Base-by-base conservation (phyloP, 257 asterid genomes). In the Cynanchum wilfordii region DNA sequence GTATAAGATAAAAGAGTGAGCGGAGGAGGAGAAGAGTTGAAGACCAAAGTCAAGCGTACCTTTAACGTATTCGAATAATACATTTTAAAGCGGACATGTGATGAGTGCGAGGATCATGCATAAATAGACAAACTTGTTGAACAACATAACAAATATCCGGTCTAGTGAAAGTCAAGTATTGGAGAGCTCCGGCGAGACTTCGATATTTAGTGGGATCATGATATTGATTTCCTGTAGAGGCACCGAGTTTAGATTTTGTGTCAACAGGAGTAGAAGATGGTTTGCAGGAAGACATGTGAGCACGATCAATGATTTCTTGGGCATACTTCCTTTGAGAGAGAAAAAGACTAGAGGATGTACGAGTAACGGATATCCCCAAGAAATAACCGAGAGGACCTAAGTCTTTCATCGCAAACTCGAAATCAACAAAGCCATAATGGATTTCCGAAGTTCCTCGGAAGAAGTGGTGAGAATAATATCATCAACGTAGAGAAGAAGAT, bases 1-100 rank as follows among this genome's bases (percentile, higher is more conserved):
- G 3, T 33, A 33, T 33, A 33, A 3, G 36, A 33, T 33, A 33
- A 4, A 33, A 33, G 36, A 33, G 36, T 1, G 0, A 33, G 3
- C 3, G 3, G 36, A 1, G 0, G 4, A 33, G 2, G 36, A 0
- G 3, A 4, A 33, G 0, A 33, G 4, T 0, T 33, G 2, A 33
- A 33, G 36, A 1, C 36, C 36, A 33, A 33, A 33, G 4, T 33
- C 36, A 33, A 33, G 1, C 2, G 36, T 33, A 33, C 4, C 36
- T 33, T 33, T 33, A 33, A 33, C 36, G 36, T 33, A 33, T 33
- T n/a, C 36, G 36, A 33, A 33, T 33, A 33, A 33, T 33, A 33
- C 3, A 4, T 3, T 33, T 33, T 33, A 33, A 1, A 33, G 4
- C 36, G 0, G 4, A 1, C 36, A 33, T 33, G 3, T 33, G 36